phyloP scores from a whole-genome alignment of 441 rosid species.

The Euphorbia celastroides region DNA sequence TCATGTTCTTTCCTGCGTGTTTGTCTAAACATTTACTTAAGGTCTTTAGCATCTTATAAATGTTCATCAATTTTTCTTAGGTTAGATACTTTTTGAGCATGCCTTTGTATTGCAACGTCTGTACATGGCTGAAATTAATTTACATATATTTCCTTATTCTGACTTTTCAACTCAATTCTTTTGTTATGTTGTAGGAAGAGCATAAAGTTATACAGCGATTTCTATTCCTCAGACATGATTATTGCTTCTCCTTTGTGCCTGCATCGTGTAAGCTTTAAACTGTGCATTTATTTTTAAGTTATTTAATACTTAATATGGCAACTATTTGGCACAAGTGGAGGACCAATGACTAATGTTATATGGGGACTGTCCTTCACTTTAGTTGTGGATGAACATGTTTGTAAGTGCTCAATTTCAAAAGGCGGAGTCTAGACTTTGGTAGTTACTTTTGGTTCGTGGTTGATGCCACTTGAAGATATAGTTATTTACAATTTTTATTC shows the following conservation, averaged over 20 bases:
- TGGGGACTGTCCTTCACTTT: not conserved
- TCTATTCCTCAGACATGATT: slow-evolving; percentile 84
- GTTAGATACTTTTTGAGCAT: not conserved
- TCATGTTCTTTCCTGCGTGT: not conserved
- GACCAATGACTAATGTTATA: not conserved
- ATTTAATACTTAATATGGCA: not conserved
- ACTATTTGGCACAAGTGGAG: not conserved
- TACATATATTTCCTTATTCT: not conserved
- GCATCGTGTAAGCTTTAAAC: slow-evolving; percentile 39
- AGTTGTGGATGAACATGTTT: not conserved
- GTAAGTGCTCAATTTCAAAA: no score
- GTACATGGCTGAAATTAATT: not conserved
- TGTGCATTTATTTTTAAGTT: not conserved
- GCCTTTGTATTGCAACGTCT: not conserved
- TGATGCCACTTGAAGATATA: not conserved
- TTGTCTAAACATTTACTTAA: not conserved
- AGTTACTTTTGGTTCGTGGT: not conserved
- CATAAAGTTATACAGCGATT: slow-evolving; percentile 76
- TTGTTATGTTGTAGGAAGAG: slow-evolving; percentile 52
- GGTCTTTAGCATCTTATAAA: not conserved
- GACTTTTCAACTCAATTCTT: not conserved
- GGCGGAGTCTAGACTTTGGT: no score
- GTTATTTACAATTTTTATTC: not conserved
- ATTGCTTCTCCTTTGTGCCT: slow-evolving; percentile 86
- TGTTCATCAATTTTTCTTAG: not conserved